Percentiles rank a stretch among this genome's conserved stretches.
Evolutionary conservation across 1,284 basidiomycete genomes (phyloP).

Genomic region (Rhizopogon hawkerae): DNA sequence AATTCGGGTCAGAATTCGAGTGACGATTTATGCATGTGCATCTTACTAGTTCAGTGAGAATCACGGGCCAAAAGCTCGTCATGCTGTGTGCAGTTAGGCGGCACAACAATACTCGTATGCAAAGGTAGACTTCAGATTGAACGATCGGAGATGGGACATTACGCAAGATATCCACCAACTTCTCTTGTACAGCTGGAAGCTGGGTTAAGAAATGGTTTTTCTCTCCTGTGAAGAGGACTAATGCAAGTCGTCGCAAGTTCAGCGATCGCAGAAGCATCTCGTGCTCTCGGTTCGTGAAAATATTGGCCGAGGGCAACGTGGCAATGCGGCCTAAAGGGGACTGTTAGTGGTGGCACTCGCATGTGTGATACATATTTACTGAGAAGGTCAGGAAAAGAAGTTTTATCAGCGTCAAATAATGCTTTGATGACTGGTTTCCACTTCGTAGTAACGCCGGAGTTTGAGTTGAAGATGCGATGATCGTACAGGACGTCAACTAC

Average conservation of each 20-base stretch:
- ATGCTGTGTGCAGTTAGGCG: slow-evolving; percentile 89
- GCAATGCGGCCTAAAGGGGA: slow-evolving; percentile 61
- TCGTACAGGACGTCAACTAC: slow-evolving; percentile 83
- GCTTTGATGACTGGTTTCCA: slow-evolving; percentile 80
- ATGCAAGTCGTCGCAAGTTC: slow-evolving; percentile 83
- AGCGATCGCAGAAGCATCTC: slow-evolving; percentile 87
- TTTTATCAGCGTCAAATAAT: slow-evolving; percentile 82
- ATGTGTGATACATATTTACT: slow-evolving; percentile 35
- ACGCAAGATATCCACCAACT: slow-evolving; percentile 87
- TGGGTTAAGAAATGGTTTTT: slow-evolving; percentile 87
- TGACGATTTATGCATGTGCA: slow-evolving; percentile 11
- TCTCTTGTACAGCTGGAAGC: slow-evolving; percentile 91
- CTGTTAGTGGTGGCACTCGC: slow-evolving; percentile 10
- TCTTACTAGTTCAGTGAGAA: slow-evolving; percentile 84
- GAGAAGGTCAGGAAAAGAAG: slow-evolving; percentile 77
- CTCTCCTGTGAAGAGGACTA: slow-evolving; percentile 77
- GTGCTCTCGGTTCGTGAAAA: slow-evolving; percentile 93
- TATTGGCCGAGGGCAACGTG: slow-evolving; percentile 85
- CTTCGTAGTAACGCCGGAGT: slow-evolving; percentile 42
- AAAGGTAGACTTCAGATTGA: slow-evolving; percentile 91
- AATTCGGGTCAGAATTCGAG: neutral
- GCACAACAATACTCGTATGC: slow-evolving; percentile 85
- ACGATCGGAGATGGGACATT: slow-evolving; percentile 77
- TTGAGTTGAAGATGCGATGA: slow-evolving; percentile 77
- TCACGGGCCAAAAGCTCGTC: slow-evolving; percentile 94